Evolutionary conservation across 2,329 filamentous ascomycete genomes (phyloP).

Genomic region (Nemania sp.): DNA sequence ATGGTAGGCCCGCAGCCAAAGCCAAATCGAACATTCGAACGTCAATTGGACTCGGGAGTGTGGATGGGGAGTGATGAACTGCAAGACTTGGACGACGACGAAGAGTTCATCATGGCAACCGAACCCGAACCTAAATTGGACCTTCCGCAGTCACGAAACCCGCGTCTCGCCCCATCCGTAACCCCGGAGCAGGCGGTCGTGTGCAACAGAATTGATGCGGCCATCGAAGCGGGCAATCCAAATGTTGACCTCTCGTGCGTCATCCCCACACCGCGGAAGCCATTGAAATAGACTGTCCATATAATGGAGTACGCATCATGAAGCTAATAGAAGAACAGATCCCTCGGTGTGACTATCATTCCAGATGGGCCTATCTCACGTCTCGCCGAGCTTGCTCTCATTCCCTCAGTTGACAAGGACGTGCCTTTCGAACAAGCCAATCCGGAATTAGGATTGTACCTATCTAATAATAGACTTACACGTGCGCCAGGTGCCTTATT

Average conservation of each 20-base stretch:
- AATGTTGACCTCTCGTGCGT: constrained; percentile 65
- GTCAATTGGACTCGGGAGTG: constrained; percentile 70
- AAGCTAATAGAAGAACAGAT: constrained; percentile 36
- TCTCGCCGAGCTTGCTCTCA: constrained; percentile 58
- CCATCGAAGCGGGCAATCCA: constrained; percentile 63
- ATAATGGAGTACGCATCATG: background rate
- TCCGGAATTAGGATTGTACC: constrained; percentile 63
- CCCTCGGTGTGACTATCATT: constrained; percentile 55
- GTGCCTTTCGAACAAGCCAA: constrained; percentile 64
- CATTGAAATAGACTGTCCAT: background rate
- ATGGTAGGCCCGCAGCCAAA: constrained; percentile 42
- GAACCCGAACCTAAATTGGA: constrained; percentile 42
- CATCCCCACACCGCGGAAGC: background rate
- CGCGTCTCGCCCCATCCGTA: constrained; percentile 36
- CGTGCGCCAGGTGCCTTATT: constrained; percentile 65
- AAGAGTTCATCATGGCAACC: constrained; percentile 46
- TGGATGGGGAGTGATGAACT: constrained; percentile 66
- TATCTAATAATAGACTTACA: constrained; percentile 62
- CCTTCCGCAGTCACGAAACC: constrained; percentile 45
- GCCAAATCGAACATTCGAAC: constrained; percentile 57
- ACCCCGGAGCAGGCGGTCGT: constrained; percentile 51
- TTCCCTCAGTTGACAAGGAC: constrained; percentile 58
- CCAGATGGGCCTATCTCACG: constrained; percentile 62
- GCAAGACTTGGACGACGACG: constrained; percentile 53
- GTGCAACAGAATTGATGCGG: constrained; percentile 52